Conservation (phyloP, 164 flowering plant species). For the Chimonanthus salicifolius region DNA sequence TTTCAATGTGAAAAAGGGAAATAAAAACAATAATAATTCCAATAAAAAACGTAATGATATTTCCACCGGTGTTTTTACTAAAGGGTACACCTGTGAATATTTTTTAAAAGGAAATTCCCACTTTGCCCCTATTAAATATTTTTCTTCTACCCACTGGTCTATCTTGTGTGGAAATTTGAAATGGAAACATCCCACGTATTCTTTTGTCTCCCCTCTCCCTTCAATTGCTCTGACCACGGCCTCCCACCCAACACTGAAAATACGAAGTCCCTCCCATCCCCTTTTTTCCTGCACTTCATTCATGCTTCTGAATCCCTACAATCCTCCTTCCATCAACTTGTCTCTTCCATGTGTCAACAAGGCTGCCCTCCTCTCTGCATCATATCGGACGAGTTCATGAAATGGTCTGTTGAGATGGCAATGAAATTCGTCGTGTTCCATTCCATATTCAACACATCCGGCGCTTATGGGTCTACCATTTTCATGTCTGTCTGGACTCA, state of each 20-base stretch:
- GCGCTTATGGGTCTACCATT: slow-evolving; percentile 3
- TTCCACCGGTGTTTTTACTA: no score
- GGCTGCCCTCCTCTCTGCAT: slow-evolving; percentile 5
- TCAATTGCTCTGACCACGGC: slow-evolving; percentile 10
- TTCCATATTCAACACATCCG: background rate
- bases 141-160: no score
- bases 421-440: background rate
- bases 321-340: slow-evolving; percentile 3
- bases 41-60: no score
- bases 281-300: slow-evolving; percentile 4
- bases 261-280: slow-evolving; percentile 7
- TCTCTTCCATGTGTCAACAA: background rate
- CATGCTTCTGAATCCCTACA: slow-evolving; percentile 9
- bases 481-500: slow-evolving; percentile 3
- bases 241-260: slow-evolving; percentile 9
- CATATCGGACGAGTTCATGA: background rate
- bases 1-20: no score
- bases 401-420: slow-evolving; percentile 2
- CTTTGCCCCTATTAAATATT: no score
- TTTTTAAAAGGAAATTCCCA: no score
- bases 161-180: no score
- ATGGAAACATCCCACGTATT: no score
- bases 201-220: background rate
- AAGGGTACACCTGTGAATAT: no score
- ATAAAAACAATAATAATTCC: no score